Evolutionary conservation across 352 stramenopile species (phyloP).

Genomic region (Phytophthora sp.): DNA sequence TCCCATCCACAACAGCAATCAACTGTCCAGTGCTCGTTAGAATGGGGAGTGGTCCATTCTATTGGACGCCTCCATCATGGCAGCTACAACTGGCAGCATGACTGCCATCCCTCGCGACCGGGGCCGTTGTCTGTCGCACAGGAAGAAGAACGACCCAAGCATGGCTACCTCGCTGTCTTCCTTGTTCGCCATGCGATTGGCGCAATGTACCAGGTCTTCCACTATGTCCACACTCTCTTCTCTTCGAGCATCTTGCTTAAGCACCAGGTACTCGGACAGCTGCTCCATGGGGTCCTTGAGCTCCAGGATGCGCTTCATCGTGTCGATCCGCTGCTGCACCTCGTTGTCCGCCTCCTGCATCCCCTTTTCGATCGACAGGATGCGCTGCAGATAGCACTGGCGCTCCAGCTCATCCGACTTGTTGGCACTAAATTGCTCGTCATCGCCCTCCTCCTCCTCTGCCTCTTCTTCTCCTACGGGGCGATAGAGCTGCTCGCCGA

Average conservation of each 20-base stretch:
- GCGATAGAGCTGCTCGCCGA: slow-evolving; percentile 32
- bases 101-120: slow-evolving; percentile 33
- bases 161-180: slow-evolving; percentile 65
- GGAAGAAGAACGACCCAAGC: slow-evolving; percentile 70
- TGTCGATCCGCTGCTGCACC: slow-evolving; percentile 52
- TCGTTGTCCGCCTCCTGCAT: slow-evolving; percentile 46
- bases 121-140: slow-evolving; percentile 37
- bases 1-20: not conserved
- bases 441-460: not conserved
- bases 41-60: slow-evolving; percentile 40
- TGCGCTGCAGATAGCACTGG: slow-evolving; percentile 46
- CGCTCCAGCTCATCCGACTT: slow-evolving; percentile 46
- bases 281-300: slow-evolving; percentile 66
- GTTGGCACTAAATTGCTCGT: slow-evolving; percentile 3
- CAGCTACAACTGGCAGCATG: slow-evolving; percentile 65
- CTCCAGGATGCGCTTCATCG: slow-evolving; percentile 62
- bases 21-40: slow-evolving; percentile 4
- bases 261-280: slow-evolving; percentile 62
- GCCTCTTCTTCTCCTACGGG: slow-evolving; percentile 11
- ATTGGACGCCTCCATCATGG: slow-evolving; percentile 58
- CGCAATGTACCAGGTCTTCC: slow-evolving; percentile 59
- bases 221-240: slow-evolving; percentile 47
- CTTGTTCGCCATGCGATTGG: slow-evolving; percentile 44
- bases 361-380: slow-evolving; percentile 41
- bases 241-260: slow-evolving; percentile 46